A percentile compares a stretch with the other conserved stretches of the same genome.
phyloP scores from a whole-genome alignment of 140 eudicot species.

The Oenanthe javanica region DNA sequence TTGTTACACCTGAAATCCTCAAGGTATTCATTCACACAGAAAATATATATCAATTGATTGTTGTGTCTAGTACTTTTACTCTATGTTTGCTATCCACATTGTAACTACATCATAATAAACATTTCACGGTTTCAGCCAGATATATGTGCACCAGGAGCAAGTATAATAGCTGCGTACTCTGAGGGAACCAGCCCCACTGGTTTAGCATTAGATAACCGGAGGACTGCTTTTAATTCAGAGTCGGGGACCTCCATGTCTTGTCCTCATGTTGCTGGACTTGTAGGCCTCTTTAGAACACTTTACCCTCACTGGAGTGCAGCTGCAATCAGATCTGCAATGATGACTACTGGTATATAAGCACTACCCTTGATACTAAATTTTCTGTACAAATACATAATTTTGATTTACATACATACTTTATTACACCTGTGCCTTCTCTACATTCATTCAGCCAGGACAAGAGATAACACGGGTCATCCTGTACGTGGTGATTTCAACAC shows the following conservation, averaged over 20 bases:
- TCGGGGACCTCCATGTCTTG: slow-evolving; percentile 47
- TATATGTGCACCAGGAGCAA: slow-evolving; percentile 39
- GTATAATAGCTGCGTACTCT: slow-evolving; percentile 28
- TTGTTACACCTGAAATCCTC: slow-evolving; percentile 25
- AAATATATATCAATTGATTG: neutral
- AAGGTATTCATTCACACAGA: slow-evolving; percentile 13
- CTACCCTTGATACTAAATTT: too few species aligned
- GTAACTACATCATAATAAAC: neutral
- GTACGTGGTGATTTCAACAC: slow-evolving; percentile 1
- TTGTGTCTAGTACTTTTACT: too few species aligned
- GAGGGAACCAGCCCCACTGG: slow-evolving; percentile 17
- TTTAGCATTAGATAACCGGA: slow-evolving; percentile 10
- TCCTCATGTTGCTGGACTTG: slow-evolving; percentile 40
- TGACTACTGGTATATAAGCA: slow-evolving; percentile 33
- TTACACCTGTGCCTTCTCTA: neutral
- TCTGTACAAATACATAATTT: neutral
- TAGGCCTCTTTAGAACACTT: slow-evolving; percentile 22
- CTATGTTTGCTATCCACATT: neutral
- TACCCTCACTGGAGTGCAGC: slow-evolving; percentile 39
- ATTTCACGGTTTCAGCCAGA: slow-evolving; percentile 27
- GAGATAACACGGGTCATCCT: slow-evolving; percentile 24
- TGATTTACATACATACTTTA: neutral
- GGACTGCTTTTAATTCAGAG: slow-evolving; percentile 2
- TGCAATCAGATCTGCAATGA: slow-evolving; percentile 41
- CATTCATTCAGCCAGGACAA: slow-evolving; percentile 19